Conservation (phyloP, 1,284 basidiomycete species). For the Fomitopsis palustris region DNA sequence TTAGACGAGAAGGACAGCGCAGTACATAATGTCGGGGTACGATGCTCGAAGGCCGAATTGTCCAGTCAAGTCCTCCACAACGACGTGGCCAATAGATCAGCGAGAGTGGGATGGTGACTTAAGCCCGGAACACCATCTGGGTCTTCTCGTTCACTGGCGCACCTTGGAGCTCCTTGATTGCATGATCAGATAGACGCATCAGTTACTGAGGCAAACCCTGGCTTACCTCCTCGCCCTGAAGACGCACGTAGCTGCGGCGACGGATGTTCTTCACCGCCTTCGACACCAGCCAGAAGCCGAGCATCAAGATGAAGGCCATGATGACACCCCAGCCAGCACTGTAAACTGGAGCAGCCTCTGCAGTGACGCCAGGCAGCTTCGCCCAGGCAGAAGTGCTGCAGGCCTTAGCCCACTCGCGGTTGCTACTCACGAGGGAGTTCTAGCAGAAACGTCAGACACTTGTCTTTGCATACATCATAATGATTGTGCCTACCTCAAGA, state of each 20-base stretch:
- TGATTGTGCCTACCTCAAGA: constrained; percentile 48
- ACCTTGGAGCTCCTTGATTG: background rate
- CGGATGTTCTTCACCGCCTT: constrained; percentile 39
- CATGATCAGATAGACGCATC: background rate
- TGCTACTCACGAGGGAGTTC: constrained; percentile 65
- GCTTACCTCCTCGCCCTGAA: constrained; percentile 53
- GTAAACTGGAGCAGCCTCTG: constrained; percentile 35
- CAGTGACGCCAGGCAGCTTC: constrained; percentile 24
- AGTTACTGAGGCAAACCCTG: background rate
- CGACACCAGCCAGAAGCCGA: constrained; percentile 36
- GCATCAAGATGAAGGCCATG: constrained; percentile 36
- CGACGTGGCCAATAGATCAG: background rate
- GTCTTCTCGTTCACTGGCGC: background rate
- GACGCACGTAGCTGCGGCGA: constrained; percentile 41
- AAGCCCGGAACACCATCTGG: background rate
- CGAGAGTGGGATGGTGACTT: background rate
- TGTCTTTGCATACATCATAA: background rate
- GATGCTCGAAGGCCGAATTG: background rate
- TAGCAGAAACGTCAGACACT: constrained; percentile 19
- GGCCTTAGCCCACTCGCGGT: constrained; percentile 62
- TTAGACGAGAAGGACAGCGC: too few species aligned
- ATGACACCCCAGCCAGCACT: constrained; percentile 44
- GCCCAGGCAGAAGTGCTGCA: constrained; percentile 42
- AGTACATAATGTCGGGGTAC: background rate
- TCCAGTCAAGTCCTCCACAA: background rate